These are phyloP conservation scores for Funneliformis geosporum DNA, from an alignment of 192 early-diverging fungal species.

Conservation along the genomic window DNA sequence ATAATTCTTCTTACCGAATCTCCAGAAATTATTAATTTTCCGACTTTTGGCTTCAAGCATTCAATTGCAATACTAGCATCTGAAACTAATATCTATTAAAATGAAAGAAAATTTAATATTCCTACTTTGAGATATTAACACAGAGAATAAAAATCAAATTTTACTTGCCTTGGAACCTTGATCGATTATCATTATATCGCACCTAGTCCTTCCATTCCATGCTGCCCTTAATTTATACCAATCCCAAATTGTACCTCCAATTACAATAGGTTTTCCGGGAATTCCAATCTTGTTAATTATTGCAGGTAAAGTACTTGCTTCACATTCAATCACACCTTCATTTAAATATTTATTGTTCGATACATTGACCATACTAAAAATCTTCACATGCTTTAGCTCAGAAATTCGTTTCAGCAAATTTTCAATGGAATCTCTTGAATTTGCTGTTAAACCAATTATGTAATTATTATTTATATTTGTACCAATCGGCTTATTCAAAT, in stretches of 20 bases:
- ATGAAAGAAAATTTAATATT: constrained; percentile 29
- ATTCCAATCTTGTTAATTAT: constrained; percentile 8
- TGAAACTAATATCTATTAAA: constrained; percentile 43
- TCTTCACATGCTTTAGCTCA: constrained; percentile 20
- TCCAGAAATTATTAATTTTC: constrained; percentile 51
- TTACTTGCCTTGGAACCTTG: constrained; percentile 38
- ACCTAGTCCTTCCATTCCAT: constrained; percentile 16
- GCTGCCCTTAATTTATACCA: constrained; percentile 38
- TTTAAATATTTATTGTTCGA: neutral
- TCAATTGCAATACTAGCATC: constrained; percentile 48
- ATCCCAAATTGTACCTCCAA: constrained; percentile 45
- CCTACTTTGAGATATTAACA: neutral
- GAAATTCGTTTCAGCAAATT: constrained; percentile 43
- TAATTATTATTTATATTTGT: constrained; percentile 39
- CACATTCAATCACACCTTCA: constrained; percentile 4
- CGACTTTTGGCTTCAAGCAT: constrained; percentile 38
- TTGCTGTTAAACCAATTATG: constrained; percentile 53
- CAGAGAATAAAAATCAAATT: too few species aligned
- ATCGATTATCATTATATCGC: constrained; percentile 42
- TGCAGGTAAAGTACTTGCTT: neutral
- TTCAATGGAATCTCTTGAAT: constrained; percentile 48
- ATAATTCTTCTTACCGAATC: constrained; percentile 38
- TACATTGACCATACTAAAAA: constrained; percentile 36
- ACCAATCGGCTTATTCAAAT: constrained; percentile 35
- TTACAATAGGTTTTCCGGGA: constrained; percentile 23